Evolutionary conservation across 768 basidiomycete genomes (phyloP).

Genomic region (Collybia mongolica): DNA sequence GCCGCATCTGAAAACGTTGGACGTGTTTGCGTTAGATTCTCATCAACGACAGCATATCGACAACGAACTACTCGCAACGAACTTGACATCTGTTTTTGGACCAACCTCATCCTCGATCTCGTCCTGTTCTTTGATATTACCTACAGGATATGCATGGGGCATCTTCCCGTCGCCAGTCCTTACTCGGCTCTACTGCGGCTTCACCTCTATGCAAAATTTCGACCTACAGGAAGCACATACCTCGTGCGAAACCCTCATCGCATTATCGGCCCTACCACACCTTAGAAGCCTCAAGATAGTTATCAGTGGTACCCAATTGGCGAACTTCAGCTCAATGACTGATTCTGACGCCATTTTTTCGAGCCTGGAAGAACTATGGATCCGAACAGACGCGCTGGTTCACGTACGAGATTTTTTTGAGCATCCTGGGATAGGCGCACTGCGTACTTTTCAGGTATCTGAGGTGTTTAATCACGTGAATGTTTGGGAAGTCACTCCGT

Average conservation of each 20-base stretch:
- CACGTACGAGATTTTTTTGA: neutral
- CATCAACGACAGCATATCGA: neutral
- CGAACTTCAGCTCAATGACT: neutral
- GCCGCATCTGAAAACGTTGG: neutral
- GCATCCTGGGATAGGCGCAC: too few relatives aligned
- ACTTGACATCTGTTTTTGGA: neutral
- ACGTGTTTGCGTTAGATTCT: neutral
- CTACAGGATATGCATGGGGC: neutral
- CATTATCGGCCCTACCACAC: constrained; percentile 5
- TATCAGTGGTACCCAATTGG: constrained; percentile 2
- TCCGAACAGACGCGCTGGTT: neutral
- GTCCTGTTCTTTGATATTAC: neutral
- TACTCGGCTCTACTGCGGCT: neutral
- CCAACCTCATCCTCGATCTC: neutral
- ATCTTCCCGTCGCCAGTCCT: neutral
- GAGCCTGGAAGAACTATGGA: neutral
- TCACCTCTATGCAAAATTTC: neutral
- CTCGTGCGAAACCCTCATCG: neutral
- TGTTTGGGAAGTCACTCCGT: too few relatives aligned
- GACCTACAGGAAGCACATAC: neutral
- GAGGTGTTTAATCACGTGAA: too few relatives aligned
- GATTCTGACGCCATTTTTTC: neutral
- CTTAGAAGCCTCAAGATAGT: constrained; percentile 1
- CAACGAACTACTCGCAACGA: neutral
- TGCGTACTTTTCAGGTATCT: too few relatives aligned